These are phyloP conservation scores for Pseudogymnoascus sp. DNA, from an alignment of 2,329 filamentous ascomycete species.

Conservation along the genomic window DNA sequence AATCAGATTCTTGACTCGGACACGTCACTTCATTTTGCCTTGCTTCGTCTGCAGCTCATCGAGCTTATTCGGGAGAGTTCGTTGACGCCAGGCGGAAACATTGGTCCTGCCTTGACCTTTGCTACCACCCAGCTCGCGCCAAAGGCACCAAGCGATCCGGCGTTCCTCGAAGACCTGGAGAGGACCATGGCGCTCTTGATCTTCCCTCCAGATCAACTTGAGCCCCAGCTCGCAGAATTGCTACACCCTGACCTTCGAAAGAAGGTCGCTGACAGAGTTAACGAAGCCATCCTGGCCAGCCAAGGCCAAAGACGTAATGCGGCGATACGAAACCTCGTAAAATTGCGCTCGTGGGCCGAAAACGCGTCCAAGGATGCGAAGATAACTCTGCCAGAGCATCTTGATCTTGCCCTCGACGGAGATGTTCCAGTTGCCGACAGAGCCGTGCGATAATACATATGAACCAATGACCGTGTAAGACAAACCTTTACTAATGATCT, in stretches of 20 bases:
- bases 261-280: slow-evolving; percentile 80
- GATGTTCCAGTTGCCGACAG: slow-evolving; percentile 13
- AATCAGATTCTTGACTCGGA: slow-evolving; percentile 77
- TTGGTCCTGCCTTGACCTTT: slow-evolving; percentile 66
- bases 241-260: slow-evolving; percentile 72
- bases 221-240: slow-evolving; percentile 65
- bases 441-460: slow-evolving; percentile 2
- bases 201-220: slow-evolving; percentile 72
- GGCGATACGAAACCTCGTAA: slow-evolving; percentile 72
- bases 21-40: slow-evolving; percentile 75
- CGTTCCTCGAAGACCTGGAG: slow-evolving; percentile 81
- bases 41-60: slow-evolving; percentile 84
- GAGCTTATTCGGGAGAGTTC: slow-evolving; percentile 81
- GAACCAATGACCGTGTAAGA: slow-evolving; percentile 5
- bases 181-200: slow-evolving; percentile 88
- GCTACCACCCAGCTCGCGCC: slow-evolving; percentile 82
- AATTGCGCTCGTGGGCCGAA: slow-evolving; percentile 80
- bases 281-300: slow-evolving; percentile 72
- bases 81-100: slow-evolving; percentile 57
- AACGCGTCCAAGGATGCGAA: slow-evolving; percentile 27
- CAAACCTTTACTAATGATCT: not conserved
- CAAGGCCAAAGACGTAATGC: slow-evolving; percentile 70
- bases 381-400: slow-evolving; percentile 25
- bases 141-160: slow-evolving; percentile 69
- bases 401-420: slow-evolving; percentile 27